A percentile compares a stretch with the other conserved stretches of the same genome.
Evolutionary conservation across 441 rosid genomes (phyloP).

Genomic region (Gossypium gossypioides): DNA sequence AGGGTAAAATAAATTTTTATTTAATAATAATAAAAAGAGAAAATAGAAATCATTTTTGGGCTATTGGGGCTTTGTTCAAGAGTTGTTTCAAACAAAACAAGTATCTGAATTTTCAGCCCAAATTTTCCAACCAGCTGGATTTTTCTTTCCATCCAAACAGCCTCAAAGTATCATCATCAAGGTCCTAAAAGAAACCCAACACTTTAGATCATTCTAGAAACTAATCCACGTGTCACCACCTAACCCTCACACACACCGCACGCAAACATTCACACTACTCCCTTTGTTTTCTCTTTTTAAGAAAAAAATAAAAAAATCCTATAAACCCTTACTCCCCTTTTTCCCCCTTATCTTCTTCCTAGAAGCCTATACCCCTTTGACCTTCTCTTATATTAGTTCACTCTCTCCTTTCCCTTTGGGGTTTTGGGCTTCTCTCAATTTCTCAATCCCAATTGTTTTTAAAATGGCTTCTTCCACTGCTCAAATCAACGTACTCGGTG

Average conservation of each 20-base stretch:
- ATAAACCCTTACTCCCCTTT: neutral
- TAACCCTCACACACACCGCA: conserved; percentile 8
- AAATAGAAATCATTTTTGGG: neutral
- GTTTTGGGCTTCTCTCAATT: neutral
- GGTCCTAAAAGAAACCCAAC: neutral
- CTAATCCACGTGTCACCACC: conserved; percentile 8
- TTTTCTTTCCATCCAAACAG: conserved; percentile 18
- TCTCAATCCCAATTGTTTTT: neutral
- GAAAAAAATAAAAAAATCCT: neutral
- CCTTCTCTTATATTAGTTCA: too few species aligned
- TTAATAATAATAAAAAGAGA: neutral
- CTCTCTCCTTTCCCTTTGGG: neutral
- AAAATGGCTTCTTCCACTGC: conserved; percentile 55
- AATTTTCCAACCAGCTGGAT: conserved; percentile 18
- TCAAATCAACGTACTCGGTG: conserved; percentile 47
- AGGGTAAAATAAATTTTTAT: too few species aligned
- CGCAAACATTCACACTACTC: neutral
- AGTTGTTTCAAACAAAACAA: neutral
- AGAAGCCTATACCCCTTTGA: too few species aligned
- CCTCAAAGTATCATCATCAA: neutral
- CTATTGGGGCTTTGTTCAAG: neutral
- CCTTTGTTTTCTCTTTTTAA: neutral
- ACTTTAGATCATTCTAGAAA: conserved; percentile 31
- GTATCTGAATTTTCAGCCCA: neutral
- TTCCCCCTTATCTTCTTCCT: conserved; percentile 19